phyloP scores from a whole-genome alignment of 345 rosid genomes.

The Aurinia saxatilis region DNA sequence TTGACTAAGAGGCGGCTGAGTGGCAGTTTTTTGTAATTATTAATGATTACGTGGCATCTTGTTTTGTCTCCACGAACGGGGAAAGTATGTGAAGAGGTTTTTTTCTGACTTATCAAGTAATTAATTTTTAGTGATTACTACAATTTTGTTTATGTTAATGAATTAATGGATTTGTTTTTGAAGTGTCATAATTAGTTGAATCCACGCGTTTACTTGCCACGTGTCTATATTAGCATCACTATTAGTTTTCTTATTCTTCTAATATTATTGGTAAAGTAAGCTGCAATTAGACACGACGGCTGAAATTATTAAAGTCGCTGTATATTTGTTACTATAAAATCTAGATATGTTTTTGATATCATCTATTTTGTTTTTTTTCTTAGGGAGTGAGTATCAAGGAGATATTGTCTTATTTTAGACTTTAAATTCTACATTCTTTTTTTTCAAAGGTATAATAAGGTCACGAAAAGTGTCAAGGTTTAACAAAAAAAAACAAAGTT shows the following conservation, averaged over 20 bases:
- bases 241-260: not conserved
- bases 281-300: not conserved
- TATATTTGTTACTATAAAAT: not conserved
- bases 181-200: not conserved
- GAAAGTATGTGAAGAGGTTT: not conserved
- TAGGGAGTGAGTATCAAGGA: no score
- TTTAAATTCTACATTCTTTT: no score
- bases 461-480: no score
- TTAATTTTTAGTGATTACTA: no score
- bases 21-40: slow-evolving; percentile 8
- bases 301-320: not conserved
- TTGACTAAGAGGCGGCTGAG: slow-evolving; percentile 29
- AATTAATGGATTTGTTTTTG: not conserved
- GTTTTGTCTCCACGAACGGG: slow-evolving; percentile 21
- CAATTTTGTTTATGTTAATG: not conserved
- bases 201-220: slow-evolving; percentile 5
- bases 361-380: no score
- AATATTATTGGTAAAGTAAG: not conserved
- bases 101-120: no score
- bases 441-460: no score
- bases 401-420: no score
- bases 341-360: no score
- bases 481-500: no score
- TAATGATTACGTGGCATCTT: slow-evolving; percentile 1
- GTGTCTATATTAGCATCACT: slow-evolving; percentile 3